phyloP scores from a whole-genome alignment of 2,329 filamentous ascomycete genomes.

The Tolypocladium nubicola region DNA sequence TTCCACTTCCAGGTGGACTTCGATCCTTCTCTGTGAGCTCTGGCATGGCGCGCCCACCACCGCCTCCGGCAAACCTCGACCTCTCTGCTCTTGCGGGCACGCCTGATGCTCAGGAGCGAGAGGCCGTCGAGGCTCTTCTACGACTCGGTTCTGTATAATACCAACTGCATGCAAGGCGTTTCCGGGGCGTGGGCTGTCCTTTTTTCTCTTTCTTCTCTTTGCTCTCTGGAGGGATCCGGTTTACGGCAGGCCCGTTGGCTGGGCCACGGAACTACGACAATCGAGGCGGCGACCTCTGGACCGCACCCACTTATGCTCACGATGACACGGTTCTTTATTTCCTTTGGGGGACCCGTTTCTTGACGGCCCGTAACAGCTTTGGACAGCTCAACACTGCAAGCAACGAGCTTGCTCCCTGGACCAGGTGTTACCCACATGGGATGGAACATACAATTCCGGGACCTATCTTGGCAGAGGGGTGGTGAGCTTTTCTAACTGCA shows the following conservation, averaged over 20 bases:
- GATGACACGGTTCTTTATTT: conserved; percentile 18
- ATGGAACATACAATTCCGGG: background rate
- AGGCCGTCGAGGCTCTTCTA: conserved; percentile 71
- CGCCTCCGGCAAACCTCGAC: conserved; percentile 39
- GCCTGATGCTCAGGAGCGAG: conserved; percentile 64
- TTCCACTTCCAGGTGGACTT: conserved; percentile 35
- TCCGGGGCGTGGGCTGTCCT: conserved; percentile 8
- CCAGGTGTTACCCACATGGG: background rate
- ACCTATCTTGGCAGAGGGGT: background rate
- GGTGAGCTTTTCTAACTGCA: background rate
- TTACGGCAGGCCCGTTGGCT: conserved; percentile 16
- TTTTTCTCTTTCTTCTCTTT: conserved; percentile 4
- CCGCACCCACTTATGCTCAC: conserved; percentile 16
- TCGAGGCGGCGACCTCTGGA: conserved; percentile 21
- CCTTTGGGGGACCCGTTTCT: background rate
- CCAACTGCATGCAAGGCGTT: conserved; percentile 45
- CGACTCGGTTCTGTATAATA: conserved; percentile 70
- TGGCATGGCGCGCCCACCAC: conserved; percentile 44
- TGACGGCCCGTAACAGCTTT: background rate
- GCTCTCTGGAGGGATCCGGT: conserved; percentile 4
- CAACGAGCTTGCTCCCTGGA: background rate
- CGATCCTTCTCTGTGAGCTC: conserved; percentile 39
- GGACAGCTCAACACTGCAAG: background rate
- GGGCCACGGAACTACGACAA: conserved; percentile 16
- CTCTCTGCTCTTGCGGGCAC: conserved; percentile 39